A percentile compares a stretch with the other conserved stretches of the same genome.
Evolutionary conservation across 129 eudicot genomes (phyloP).

Genomic region (Centella asiatica): DNA sequence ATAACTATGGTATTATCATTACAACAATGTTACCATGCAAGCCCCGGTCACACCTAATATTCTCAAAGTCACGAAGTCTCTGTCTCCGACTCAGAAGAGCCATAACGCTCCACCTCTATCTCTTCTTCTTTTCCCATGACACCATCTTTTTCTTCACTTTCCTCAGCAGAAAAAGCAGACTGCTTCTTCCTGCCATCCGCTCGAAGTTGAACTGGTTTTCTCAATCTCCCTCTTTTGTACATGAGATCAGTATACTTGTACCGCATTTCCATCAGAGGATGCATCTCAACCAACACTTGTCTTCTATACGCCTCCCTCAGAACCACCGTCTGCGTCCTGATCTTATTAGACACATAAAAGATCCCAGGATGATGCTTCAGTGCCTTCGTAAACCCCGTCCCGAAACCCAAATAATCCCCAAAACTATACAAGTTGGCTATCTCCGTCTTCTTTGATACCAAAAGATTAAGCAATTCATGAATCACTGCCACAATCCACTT

Average conservation of each 20-base stretch:
- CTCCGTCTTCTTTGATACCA: constrained; percentile 72
- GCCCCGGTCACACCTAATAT: neutral
- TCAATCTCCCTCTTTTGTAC: constrained; percentile 45
- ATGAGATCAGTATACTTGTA: constrained; percentile 71
- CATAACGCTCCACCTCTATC: neutral
- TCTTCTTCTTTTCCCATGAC: neutral
- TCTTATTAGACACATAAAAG: constrained; percentile 80
- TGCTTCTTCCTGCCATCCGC: constrained; percentile 11
- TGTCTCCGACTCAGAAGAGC: neutral
- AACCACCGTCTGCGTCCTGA: constrained; percentile 86
- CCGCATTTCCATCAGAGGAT: constrained; percentile 69
- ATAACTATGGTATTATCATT: neutral
- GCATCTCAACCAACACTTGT: constrained; percentile 48
- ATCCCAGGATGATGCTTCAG: constrained; percentile 80
- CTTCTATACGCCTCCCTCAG: constrained; percentile 72
- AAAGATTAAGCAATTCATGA: constrained; percentile 69
- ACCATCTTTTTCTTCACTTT: constrained; percentile 5
- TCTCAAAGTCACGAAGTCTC: too few relatives aligned
- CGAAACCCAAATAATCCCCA: constrained; percentile 80
- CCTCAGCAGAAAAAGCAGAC: constrained; percentile 5
- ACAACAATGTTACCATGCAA: neutral
- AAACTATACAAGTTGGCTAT: constrained; percentile 42
- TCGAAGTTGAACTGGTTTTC: constrained; percentile 22
- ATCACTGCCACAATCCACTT: constrained; percentile 74
- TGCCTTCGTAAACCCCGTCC: constrained; percentile 68